Evolutionary conservation across 345 rosid species (phyloP).

Genomic region (Citrus trifoliata): DNA sequence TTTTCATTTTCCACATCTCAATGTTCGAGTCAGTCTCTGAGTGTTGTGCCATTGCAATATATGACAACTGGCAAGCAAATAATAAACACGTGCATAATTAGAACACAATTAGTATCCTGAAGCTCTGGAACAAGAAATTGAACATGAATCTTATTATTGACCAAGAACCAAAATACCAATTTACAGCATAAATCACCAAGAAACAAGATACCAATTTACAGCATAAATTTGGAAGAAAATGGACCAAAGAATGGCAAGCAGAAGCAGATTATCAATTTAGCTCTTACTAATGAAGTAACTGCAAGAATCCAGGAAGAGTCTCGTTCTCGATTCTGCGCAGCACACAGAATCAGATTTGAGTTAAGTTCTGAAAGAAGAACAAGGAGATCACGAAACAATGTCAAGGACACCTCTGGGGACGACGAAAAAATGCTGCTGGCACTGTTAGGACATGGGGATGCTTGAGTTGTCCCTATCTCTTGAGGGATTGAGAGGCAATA

Average conservation of each 20-base stretch:
- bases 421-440: conserved; percentile 68
- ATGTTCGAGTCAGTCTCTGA: conserved; percentile 32
- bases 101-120: neutral
- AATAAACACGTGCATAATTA: neutral
- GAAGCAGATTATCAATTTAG: neutral
- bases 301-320: neutral
- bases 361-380: neutral
- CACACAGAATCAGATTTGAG: neutral
- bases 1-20: conserved; percentile 45
- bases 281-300: no score
- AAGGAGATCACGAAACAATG: conserved; percentile 25
- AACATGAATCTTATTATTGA: neutral
- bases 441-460: conserved; percentile 51
- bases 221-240: neutral
- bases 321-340: conserved; percentile 32
- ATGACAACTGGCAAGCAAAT: neutral
- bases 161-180: neutral
- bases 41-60: conserved; percentile 29
- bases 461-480: conserved; percentile 25
- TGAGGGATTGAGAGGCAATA: neutral
- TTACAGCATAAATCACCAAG: neutral
- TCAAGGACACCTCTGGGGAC: conserved; percentile 70
- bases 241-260: neutral
- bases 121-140: neutral
- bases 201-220: neutral